Base-by-base conservation (phyloP, 2,329 filamentous ascomycete genomes). In the Botrytis tulipae region DNA sequence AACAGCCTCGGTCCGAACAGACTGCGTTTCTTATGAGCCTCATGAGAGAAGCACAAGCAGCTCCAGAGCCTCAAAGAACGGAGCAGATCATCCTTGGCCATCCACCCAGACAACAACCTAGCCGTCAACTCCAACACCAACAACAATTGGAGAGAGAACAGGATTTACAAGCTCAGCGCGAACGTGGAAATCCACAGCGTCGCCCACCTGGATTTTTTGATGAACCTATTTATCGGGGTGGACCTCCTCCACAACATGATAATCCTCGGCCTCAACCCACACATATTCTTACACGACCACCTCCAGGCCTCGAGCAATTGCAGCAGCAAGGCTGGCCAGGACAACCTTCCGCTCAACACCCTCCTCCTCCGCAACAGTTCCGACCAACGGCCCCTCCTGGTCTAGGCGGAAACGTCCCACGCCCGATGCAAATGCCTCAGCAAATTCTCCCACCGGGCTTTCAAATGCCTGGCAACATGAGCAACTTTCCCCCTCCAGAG, bases 11-110 rank as follows among this genome's bases (percentile, higher is more conserved):
- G 66, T 86, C 84, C 80, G 77, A 79, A 86, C 78, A 93, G 95
- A 89, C 92, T n/a, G 92, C 97, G 76, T 95, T 96, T 80, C 84
- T 97, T 67, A 93, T 97, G 82, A 92, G 91, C 75, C 86, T 97
- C 44, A 96, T 97, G 93, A 89, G 91, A 77, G 82, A 83, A 75
- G 80, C 82, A 35, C 85, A 87, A 74, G 83, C 83, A 54, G 84
- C 82, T 5, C 84, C 86, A 29, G 87, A 89, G 42, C 81, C 83
- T 9, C 86, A 86, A 57, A 83, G 85, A 75, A 83, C 84, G 48
- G 88, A 90, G 70, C 87, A 88, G 73, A 79, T 85, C 66, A 80
- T 88, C 70, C 84, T 88, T 81, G 84, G 87, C 73, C 84, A 85
- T 76, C 76, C 76, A 44, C 79, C 77, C 22, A 78, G 77, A 61